A percentile compares a stretch with the other conserved stretches of the same genome.
These are phyloP conservation scores for Massariosphaeria phaeospora DNA, from an alignment of 495 filamentous ascomycete species.

Conservation along the genomic window DNA sequence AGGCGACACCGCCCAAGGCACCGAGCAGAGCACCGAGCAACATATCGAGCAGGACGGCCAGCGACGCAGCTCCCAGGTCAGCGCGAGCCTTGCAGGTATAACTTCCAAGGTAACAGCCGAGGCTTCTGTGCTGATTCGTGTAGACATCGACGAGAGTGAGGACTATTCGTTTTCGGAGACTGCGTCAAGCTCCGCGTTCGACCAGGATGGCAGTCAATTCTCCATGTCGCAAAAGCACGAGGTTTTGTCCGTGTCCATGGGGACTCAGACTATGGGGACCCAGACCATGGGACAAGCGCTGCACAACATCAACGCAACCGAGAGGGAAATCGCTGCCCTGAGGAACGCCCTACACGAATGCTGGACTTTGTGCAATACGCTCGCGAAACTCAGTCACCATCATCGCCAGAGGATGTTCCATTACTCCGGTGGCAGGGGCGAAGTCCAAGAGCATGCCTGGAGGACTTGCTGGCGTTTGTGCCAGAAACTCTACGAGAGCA, in stretches of 20 bases:
- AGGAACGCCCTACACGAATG: constrained; percentile 77
- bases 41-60: constrained; percentile 47
- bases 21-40: too few relatives aligned
- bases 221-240: constrained; percentile 1
- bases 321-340: constrained; percentile 67
- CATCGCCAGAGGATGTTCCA: constrained; percentile 75
- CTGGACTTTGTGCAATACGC: constrained; percentile 89
- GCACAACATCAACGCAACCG: constrained; percentile 44
- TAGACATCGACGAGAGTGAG: constrained; percentile 38
- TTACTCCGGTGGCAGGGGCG: constrained; percentile 57
- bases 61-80: constrained; percentile 44
- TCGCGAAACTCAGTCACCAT: constrained; percentile 77
- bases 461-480: constrained; percentile 88
- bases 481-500: constrained; percentile 76
- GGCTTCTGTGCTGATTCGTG: not conserved
- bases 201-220: constrained; percentile 7
- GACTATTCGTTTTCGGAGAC: constrained; percentile 27
- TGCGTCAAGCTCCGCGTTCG: constrained; percentile 1
- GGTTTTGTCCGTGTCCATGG: constrained; percentile 19
- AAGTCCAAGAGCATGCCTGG: constrained; percentile 80
- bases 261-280: constrained; percentile 25
- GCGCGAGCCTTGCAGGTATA: constrained; percentile 65
- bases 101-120: constrained; percentile 18
- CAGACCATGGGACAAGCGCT: constrained; percentile 35
- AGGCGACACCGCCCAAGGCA: too few relatives aligned